A percentile compares a stretch with the other conserved stretches of the same genome.
These are phyloP conservation scores for Aspergillus tanneri DNA, from an alignment of 2,329 filamentous ascomycete genomes.

Conservation along the genomic window DNA sequence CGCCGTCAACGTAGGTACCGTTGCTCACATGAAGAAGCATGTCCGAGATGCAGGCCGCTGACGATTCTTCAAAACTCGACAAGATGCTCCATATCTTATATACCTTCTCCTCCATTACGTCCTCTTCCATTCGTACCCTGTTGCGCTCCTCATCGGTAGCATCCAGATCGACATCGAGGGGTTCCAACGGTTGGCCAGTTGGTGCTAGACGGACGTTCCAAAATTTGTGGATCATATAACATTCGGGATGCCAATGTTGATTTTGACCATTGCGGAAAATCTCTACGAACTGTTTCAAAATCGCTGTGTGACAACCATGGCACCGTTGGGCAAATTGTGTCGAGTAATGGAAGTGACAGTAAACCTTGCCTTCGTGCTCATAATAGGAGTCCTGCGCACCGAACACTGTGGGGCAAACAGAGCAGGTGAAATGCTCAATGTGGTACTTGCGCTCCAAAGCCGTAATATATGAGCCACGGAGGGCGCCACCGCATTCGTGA, in stretches of 20 bases:
- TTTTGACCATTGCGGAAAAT: constrained; percentile 98
- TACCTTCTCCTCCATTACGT: constrained; percentile 95
- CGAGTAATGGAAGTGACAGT: constrained; percentile 98
- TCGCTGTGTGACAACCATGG: constrained; percentile 94
- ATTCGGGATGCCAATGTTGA: constrained; percentile 99
- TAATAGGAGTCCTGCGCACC: constrained; percentile 98
- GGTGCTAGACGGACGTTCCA: constrained; percentile 91
- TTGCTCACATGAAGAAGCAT: constrained; percentile 99
- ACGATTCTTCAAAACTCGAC: constrained; percentile 95
- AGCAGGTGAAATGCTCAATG: constrained; percentile 98
- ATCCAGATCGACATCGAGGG: constrained; percentile 49
- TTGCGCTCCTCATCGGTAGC: constrained; percentile 69
- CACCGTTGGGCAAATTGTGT: constrained; percentile 95
- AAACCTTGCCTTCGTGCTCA: constrained; percentile 93
- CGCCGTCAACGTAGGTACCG: constrained; percentile 90
- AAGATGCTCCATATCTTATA: constrained; percentile 98
- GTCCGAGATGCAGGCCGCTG: constrained; percentile 95
- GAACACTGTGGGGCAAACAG: constrained; percentile 94
- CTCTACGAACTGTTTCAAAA: constrained; percentile 98
- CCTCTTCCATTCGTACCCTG: constrained; percentile 78
- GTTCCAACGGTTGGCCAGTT: constrained; percentile 53
- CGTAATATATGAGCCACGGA: constrained; percentile 96
- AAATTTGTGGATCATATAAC: constrained; percentile 99
- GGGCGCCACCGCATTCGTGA: constrained; percentile 84
- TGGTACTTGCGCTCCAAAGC: constrained; percentile 97